Conservation (phyloP, 2,329 filamentous ascomycete genomes). For the Penicillium sp. region DNA sequence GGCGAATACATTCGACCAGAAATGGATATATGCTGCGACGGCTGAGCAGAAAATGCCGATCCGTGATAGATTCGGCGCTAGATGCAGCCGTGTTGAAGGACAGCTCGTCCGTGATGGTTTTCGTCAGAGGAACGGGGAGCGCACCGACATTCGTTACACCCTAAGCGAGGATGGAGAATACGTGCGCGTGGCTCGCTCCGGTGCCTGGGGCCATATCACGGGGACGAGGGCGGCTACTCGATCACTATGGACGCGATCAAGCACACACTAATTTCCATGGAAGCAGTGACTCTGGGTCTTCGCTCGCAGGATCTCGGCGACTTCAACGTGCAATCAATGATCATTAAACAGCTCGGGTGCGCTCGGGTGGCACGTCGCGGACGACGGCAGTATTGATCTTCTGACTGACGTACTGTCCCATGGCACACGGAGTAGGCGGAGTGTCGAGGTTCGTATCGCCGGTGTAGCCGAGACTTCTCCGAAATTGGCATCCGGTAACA, state of each 20-base stretch:
- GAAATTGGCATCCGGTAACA: not conserved
- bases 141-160: slow-evolving; percentile 41
- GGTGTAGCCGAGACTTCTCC: slow-evolving; percentile 15
- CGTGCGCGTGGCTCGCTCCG: slow-evolving; percentile 33
- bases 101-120: slow-evolving; percentile 27
- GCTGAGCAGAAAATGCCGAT: slow-evolving; percentile 18
- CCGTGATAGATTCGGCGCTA: slow-evolving; percentile 23
- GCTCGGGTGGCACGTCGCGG: slow-evolving; percentile 6
- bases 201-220: slow-evolving; percentile 45
- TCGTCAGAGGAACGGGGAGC: slow-evolving; percentile 45
- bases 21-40: slow-evolving; percentile 24
- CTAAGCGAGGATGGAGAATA: slow-evolving; percentile 14
- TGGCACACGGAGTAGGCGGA: not conserved
- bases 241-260: slow-evolving; percentile 39
- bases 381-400: slow-evolving; percentile 9
- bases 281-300: slow-evolving; percentile 23
- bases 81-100: slow-evolving; percentile 23
- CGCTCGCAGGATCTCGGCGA: not conserved
- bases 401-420: slow-evolving; percentile 17
- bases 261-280: slow-evolving; percentile 21
- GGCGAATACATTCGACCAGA: slow-evolving; percentile 19
- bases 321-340: slow-evolving; percentile 13
- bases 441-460: slow-evolving; percentile 18
- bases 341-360: slow-evolving; percentile 15
- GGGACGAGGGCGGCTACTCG: slow-evolving; percentile 45